phyloP scores from a whole-genome alignment of 208 protist species.

The Acanthamoeba comandoni region DNA sequence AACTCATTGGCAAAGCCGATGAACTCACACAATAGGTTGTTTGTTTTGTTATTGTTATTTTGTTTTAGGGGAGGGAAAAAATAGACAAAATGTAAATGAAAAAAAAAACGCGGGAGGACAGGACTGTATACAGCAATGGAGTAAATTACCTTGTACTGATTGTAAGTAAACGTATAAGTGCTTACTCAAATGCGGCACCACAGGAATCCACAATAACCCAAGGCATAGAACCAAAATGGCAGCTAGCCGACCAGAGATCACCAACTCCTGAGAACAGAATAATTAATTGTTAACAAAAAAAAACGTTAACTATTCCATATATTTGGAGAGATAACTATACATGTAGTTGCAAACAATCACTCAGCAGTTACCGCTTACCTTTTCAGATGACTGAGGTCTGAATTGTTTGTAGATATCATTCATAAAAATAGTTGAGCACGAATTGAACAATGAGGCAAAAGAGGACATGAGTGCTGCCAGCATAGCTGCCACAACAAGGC shows the following conservation, averaged over 20 bases:
- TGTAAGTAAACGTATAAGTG: slow-evolving; percentile 72
- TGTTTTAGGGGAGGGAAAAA: too few species aligned
- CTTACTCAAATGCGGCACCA: slow-evolving; percentile 53
- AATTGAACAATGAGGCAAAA: slow-evolving; percentile 81
- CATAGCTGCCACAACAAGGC: slow-evolving; percentile 80
- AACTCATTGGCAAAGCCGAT: too few species aligned
- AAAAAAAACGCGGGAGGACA: too few species aligned
- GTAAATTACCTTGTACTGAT: slow-evolving; percentile 17
- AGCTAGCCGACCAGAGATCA: slow-evolving; percentile 11
- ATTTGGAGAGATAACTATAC: too few species aligned
- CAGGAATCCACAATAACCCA: slow-evolving; percentile 57
- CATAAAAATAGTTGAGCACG: slow-evolving; percentile 78
- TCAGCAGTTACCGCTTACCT: too few species aligned
- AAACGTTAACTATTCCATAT: too few species aligned
- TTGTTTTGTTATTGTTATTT: too few species aligned
- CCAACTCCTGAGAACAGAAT: slow-evolving; percentile 13
- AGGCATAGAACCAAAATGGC: slow-evolving; percentile 23
- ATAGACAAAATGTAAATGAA: too few species aligned
- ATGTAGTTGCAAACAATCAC: too few species aligned
- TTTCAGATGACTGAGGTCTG: not conserved
- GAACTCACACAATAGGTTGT: too few species aligned
- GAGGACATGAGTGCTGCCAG: slow-evolving; percentile 82
- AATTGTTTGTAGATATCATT: slow-evolving; percentile 79
- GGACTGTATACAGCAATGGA: too few species aligned
- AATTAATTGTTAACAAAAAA: too few species aligned